Percentiles rank a stretch among this genome's conserved stretches.
phyloP scores from a whole-genome alignment of 306 rosid genomes.

The Alnus rubra region DNA sequence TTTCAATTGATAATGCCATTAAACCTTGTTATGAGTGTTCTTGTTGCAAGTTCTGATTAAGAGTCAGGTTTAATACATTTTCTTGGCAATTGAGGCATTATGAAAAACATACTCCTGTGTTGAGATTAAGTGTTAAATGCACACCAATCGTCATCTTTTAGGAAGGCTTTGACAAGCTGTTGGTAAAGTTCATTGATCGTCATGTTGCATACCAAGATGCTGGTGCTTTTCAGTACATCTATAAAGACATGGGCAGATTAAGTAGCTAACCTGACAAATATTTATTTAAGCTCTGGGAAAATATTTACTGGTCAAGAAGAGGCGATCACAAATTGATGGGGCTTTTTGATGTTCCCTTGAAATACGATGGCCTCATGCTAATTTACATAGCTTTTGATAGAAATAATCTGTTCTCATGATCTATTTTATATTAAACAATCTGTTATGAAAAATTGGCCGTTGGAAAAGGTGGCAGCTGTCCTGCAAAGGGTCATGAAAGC shows the following conservation, averaged over 20 bases:
- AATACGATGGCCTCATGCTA: background rate
- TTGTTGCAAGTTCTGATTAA: slow-evolving; percentile 1
- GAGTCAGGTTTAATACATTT: background rate
- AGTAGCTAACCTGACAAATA: background rate
- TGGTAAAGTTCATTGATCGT: background rate
- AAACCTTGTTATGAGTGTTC: background rate
- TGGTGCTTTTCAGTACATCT: background rate
- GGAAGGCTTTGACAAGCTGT: background rate
- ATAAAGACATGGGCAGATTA: background rate
- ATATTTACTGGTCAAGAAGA: background rate
- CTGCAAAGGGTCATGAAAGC: background rate
- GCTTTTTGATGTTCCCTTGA: background rate
- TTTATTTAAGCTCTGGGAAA: background rate
- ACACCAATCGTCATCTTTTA: background rate
- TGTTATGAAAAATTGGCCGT: background rate
- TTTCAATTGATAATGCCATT: slow-evolving; percentile 1
- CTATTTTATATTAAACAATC: background rate
- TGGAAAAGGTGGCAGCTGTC: background rate
- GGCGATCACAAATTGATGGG: background rate
- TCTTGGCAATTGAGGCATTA: background rate
- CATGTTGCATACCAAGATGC: background rate
- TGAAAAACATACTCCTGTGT: background rate
- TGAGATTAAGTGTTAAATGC: background rate
- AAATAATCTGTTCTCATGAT: background rate
- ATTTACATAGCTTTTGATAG: background rate